Evolutionary conservation across 148 eudicot species (phyloP).

Genomic region (Rhododendron simsii): DNA sequence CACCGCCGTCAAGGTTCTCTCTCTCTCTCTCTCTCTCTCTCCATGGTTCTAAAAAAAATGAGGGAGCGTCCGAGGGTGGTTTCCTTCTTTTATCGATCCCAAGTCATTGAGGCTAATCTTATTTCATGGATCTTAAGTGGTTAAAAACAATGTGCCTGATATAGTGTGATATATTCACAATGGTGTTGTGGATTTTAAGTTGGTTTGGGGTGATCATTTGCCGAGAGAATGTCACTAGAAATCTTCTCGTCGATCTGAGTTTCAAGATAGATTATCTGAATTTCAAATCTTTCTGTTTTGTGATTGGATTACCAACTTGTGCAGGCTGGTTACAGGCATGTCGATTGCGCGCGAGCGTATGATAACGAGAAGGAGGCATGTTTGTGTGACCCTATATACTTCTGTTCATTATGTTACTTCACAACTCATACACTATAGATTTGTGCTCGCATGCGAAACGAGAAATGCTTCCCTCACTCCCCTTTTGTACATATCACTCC

Average conservation of each 20-base stretch:
- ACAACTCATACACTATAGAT: neutral
- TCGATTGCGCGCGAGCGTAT: conserved; percentile 53
- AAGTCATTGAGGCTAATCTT: too few relatives aligned
- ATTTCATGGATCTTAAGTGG: neutral
- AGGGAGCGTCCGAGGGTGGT: neutral
- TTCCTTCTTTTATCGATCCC: neutral
- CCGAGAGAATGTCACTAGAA: neutral
- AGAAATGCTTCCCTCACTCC: neutral
- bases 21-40: neutral
- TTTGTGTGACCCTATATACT: neutral
- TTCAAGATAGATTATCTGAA: neutral
- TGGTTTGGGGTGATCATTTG: neutral
- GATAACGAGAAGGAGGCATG: conserved; percentile 51
- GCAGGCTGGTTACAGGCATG: conserved; percentile 61
- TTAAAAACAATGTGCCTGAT: neutral
- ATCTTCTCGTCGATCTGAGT: conserved; percentile 1
- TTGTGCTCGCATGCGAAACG: neutral
- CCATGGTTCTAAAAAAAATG: too few relatives aligned
- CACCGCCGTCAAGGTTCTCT: conserved; percentile 45
- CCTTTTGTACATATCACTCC: neutral
- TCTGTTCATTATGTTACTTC: neutral
- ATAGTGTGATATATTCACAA: neutral
- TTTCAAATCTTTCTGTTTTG: neutral
- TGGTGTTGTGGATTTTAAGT: too few relatives aligned
- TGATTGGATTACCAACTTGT: conserved; percentile 1